Percentiles rank a stretch among this genome's conserved stretches.
These are phyloP conservation scores for Penicillium coprophilum DNA, from an alignment of 495 filamentous ascomycete species.

Conservation along the genomic window DNA sequence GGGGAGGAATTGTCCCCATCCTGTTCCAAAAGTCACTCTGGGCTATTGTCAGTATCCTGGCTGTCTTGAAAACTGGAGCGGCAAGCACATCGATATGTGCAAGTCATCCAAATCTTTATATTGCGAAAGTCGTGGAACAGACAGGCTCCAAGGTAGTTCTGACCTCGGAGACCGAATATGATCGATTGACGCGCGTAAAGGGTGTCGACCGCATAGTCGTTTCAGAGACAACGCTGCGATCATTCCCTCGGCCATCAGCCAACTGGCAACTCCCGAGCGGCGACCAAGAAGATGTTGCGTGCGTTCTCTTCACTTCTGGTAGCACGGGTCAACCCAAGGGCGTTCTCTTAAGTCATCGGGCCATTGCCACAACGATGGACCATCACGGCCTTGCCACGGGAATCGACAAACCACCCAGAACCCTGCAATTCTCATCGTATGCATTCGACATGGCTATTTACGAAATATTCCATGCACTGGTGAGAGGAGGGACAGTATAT, in stretches of 20 bases:
- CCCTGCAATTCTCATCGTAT: background rate
- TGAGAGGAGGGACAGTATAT: background rate
- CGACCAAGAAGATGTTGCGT: background rate
- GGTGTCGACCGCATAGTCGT: background rate
- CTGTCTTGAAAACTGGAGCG: background rate
- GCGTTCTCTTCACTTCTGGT: background rate
- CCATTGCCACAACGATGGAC: background rate
- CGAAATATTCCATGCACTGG: background rate
- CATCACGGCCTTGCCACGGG: background rate
- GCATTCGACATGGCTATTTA: background rate
- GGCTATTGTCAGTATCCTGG: background rate
- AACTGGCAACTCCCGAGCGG: background rate
- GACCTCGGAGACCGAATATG: background rate
- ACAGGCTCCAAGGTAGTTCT: background rate
- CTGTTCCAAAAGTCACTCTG: background rate
- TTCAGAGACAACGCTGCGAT: background rate
- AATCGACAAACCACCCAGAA: background rate
- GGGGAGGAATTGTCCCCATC: background rate
- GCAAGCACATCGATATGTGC: background rate
- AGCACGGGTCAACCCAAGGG: background rate
- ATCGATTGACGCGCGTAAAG: background rate
- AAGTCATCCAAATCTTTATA: background rate
- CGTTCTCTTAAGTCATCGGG: background rate
- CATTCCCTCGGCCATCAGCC: no score
- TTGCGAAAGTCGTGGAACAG: background rate